A percentile compares a stretch with the other conserved stretches of the same genome.
Evolutionary conservation across 371 early-diverging fungal genomes (phyloP).

Genomic region (Cokeromyces recurvatus): DNA sequence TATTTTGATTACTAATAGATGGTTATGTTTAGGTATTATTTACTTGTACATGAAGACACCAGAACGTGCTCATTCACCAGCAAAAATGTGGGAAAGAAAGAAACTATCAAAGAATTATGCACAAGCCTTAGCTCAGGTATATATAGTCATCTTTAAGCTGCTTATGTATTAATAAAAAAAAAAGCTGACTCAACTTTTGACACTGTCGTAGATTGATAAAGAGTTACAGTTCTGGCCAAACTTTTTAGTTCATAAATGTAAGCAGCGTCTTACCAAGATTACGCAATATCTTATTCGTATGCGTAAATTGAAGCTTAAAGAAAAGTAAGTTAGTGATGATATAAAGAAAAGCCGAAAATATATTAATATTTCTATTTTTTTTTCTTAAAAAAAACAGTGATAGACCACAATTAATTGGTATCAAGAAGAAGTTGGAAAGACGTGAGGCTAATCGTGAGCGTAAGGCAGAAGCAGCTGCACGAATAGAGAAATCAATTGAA

Average conservation of each 20-base stretch:
- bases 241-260: slow-evolving; percentile 95
- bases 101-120: slow-evolving; percentile 92
- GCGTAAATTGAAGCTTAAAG: slow-evolving; percentile 87
- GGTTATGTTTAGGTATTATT: slow-evolving; percentile 55
- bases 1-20: neutral
- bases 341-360: neutral
- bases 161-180: neutral
- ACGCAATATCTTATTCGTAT: slow-evolving; percentile 96
- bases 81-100: slow-evolving; percentile 94
- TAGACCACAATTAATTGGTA: slow-evolving; percentile 76
- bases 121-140: slow-evolving; percentile 82
- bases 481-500: slow-evolving; percentile 94
- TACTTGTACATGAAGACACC: slow-evolving; percentile 97
- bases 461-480: slow-evolving; percentile 92
- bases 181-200: too few species aligned
- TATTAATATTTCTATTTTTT: neutral
- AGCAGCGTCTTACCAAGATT: slow-evolving; percentile 96
- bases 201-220: slow-evolving; percentile 85
- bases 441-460: slow-evolving; percentile 89
- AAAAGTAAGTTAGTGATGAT: slow-evolving; percentile 60
- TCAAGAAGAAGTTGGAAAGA: slow-evolving; percentile 93
- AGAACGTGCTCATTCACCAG: slow-evolving; percentile 95
- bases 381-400: slow-evolving; percentile 17
- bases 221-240: slow-evolving; percentile 93
- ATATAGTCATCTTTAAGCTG: neutral